Conservation (phyloP, 768 basidiomycete genomes). For the Ramaria sp. region DNA sequence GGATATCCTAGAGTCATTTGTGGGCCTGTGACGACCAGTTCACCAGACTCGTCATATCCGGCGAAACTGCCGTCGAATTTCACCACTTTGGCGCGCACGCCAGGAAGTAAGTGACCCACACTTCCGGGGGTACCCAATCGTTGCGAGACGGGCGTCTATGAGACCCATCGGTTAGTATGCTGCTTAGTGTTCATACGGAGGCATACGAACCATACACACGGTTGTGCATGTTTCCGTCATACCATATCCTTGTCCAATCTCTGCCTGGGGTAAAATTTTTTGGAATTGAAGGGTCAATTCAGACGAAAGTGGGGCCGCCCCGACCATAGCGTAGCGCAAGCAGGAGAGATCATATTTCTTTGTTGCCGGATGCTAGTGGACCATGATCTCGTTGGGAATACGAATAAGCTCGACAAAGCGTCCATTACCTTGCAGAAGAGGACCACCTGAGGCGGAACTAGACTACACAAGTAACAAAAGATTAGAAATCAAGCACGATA, state of each 20-base stretch:
- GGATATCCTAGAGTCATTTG: slow-evolving; percentile 47
- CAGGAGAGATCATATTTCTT: slow-evolving; percentile 16
- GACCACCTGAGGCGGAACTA: slow-evolving; percentile 18
- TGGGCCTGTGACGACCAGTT: slow-evolving; percentile 47
- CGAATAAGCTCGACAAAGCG: not conserved
- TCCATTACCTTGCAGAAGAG: slow-evolving; percentile 13
- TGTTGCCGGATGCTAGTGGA: slow-evolving; percentile 15
- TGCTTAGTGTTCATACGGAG: not conserved
- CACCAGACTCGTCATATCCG: slow-evolving; percentile 45
- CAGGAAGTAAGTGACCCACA: slow-evolving; percentile 49
- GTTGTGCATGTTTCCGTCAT: slow-evolving; percentile 57
- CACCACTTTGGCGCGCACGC: slow-evolving; percentile 40
- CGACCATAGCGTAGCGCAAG: slow-evolving; percentile 16
- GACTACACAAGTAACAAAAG: slow-evolving; percentile 1
- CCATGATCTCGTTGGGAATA: not conserved
- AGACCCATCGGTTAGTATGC: not conserved
- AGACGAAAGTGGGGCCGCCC: slow-evolving; percentile 15
- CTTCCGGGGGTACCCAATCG: slow-evolving; percentile 38
- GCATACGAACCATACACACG: slow-evolving; percentile 37
- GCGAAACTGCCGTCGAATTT: slow-evolving; percentile 48
- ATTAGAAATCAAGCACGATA: not conserved
- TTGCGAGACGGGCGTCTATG: slow-evolving; percentile 1
- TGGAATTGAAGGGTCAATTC: slow-evolving; percentile 13
- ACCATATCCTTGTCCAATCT: slow-evolving; percentile 50
- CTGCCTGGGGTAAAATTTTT: slow-evolving; percentile 11